These are phyloP conservation scores for Pseudopithomyces chartarum DNA, from an alignment of 2,329 filamentous ascomycete genomes.

Conservation along the genomic window DNA sequence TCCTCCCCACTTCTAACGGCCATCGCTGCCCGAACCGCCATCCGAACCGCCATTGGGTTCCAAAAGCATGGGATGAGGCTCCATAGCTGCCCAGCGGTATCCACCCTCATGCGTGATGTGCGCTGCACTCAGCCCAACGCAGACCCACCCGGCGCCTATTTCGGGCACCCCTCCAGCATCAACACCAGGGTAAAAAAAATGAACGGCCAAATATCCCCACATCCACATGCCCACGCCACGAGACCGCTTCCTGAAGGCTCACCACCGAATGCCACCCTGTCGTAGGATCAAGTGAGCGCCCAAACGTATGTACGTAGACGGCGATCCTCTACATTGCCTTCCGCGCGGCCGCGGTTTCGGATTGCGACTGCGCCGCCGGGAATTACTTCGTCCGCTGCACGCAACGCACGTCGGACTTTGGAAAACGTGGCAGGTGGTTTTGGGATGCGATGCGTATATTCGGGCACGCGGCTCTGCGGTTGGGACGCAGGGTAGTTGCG, in stretches of 20 bases:
- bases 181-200: neutral
- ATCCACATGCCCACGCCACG: neutral
- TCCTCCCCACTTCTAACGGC: slow-evolving; percentile 1
- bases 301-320: too few species aligned
- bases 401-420: neutral
- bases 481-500: neutral
- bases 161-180: slow-evolving; percentile 4
- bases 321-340: too few species aligned
- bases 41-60: slow-evolving; percentile 16
- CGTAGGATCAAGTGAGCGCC: neutral
- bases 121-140: slow-evolving; percentile 13
- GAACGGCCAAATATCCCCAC: neutral
- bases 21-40: slow-evolving; percentile 14
- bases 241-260: neutral
- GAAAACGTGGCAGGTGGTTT: slow-evolving; percentile 3
- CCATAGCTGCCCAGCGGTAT: slow-evolving; percentile 14
- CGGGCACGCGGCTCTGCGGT: neutral
- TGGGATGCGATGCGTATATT: neutral
- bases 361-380: neutral
- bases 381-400: neutral
- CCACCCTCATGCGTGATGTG: slow-evolving; percentile 12
- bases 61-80: slow-evolving; percentile 13
- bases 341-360: neutral
- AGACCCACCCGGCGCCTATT: slow-evolving; percentile 16
- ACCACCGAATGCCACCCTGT: neutral